A percentile compares a stretch with the other conserved stretches of the same genome.
Conservation (phyloP, 1,139 yeast genomes). For the Kurtzmaniella quercitrusa region DNA sequence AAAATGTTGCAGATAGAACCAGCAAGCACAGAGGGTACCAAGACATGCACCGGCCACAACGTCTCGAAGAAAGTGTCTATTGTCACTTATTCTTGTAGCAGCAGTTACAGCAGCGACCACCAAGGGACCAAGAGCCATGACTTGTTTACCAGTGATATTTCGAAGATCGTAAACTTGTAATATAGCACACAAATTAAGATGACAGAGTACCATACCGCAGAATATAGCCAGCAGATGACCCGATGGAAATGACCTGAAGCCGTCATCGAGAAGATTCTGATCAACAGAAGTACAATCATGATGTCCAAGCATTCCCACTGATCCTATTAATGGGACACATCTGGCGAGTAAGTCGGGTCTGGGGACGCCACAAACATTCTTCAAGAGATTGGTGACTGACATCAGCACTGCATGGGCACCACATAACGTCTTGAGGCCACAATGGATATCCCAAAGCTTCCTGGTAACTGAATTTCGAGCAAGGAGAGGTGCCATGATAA, state of each 20-base stretch:
- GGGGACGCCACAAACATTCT: slow-evolving; percentile 42
- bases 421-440: slow-evolving; percentile 31
- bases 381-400: slow-evolving; percentile 36
- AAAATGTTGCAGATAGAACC: slow-evolving; percentile 40
- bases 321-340: slow-evolving; percentile 28
- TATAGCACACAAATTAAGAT: slow-evolving; percentile 34
- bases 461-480: slow-evolving; percentile 15
- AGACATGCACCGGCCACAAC: slow-evolving; percentile 37
- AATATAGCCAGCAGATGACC: slow-evolving; percentile 50
- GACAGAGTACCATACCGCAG: slow-evolving; percentile 36
- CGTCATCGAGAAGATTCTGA: slow-evolving; percentile 33
- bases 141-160: slow-evolving; percentile 31
- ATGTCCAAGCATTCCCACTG: slow-evolving; percentile 23
- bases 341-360: slow-evolving; percentile 45
- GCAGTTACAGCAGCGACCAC: slow-evolving; percentile 34
- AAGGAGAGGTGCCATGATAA: slow-evolving; percentile 19
- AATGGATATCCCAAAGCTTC: slow-evolving; percentile 40
- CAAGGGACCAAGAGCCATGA: slow-evolving; percentile 32
- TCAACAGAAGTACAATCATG: slow-evolving; percentile 30
- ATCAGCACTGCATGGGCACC: slow-evolving; percentile 40
- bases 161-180: slow-evolving; percentile 34
- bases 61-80: slow-evolving; percentile 43
- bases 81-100: slow-evolving; percentile 44
- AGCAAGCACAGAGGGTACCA: slow-evolving; percentile 29
- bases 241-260: slow-evolving; percentile 49